Evolutionary conservation across 163 green algal genomes (phyloP).

Genomic region (Chlorella variabilis): DNA sequence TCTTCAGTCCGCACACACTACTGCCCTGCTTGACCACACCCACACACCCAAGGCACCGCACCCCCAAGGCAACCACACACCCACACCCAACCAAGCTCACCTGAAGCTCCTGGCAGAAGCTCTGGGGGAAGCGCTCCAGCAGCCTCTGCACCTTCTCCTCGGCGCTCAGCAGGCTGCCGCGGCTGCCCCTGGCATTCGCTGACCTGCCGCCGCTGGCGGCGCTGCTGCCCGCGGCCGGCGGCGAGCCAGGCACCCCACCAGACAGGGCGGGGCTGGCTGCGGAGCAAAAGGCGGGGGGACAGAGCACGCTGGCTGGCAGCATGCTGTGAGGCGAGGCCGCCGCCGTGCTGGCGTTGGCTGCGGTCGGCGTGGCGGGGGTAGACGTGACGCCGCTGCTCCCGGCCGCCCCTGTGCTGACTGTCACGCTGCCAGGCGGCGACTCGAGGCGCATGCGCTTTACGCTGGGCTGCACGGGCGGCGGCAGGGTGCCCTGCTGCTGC

Average conservation of each 20-base stretch:
- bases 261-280: no score
- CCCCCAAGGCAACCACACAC: no score
- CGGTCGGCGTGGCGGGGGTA: no score
- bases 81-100: background rate
- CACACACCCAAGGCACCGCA: no score
- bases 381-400: background rate
- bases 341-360: background rate
- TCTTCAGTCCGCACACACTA: no score
- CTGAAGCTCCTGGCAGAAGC: conserved; percentile 33
- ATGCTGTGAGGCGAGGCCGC: background rate
- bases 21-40: no score
- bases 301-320: no score
- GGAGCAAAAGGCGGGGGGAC: no score
- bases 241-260: no score
- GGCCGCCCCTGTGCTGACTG: background rate
- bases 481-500: no score
- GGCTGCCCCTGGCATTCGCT: background rate
- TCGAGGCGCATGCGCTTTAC: background rate
- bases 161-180: background rate
- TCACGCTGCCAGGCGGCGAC: background rate
- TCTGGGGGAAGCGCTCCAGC: background rate
- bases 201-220: no score
- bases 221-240: no score
- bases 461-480: background rate
- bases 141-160: conserved; percentile 19